Conservation (phyloP, 2,329 filamentous ascomycete genomes). For the Aspergillus terreus region DNA sequence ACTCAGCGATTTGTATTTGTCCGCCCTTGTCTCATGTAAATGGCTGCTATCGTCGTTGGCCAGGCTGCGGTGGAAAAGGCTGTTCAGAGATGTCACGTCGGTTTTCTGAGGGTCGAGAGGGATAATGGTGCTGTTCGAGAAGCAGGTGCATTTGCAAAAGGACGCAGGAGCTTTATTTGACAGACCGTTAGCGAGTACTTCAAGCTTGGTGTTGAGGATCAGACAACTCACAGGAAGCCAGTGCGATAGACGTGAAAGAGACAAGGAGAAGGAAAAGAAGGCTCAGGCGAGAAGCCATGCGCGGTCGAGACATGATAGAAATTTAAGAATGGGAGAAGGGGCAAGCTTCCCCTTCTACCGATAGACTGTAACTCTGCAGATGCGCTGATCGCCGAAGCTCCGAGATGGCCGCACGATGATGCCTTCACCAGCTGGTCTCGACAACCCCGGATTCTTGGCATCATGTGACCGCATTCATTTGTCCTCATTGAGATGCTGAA, state of each 20-base stretch:
- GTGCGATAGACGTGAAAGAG: conserved; percentile 24
- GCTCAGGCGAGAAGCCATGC: conserved; percentile 14
- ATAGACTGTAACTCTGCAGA: not conserved
- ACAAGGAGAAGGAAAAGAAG: conserved; percentile 25
- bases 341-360: not conserved
- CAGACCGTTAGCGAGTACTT: not conserved
- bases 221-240: conserved; percentile 33
- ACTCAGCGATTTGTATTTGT: conserved; percentile 43
- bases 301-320: conserved; percentile 18
- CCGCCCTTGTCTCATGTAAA: conserved; percentile 22
- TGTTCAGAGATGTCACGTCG: conserved; percentile 18
- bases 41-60: conserved; percentile 13
- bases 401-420: not conserved
- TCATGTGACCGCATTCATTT: conserved; percentile 9
- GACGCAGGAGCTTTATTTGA: conserved; percentile 47
- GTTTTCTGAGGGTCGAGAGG: conserved; percentile 50
- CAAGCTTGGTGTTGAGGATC: not conserved
- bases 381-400: not conserved
- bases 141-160: conserved; percentile 71
- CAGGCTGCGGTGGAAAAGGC: conserved; percentile 17
- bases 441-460: conserved; percentile 8
- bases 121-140: conserved; percentile 65
- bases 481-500: not conserved
- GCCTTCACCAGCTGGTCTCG: not conserved
- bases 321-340: conserved; percentile 6